Percentiles rank a stretch among this genome's conserved stretches.
These are phyloP conservation scores for Coleophoma cylindrospora DNA, from an alignment of 2,329 filamentous ascomycete genomes.

Conservation along the genomic window DNA sequence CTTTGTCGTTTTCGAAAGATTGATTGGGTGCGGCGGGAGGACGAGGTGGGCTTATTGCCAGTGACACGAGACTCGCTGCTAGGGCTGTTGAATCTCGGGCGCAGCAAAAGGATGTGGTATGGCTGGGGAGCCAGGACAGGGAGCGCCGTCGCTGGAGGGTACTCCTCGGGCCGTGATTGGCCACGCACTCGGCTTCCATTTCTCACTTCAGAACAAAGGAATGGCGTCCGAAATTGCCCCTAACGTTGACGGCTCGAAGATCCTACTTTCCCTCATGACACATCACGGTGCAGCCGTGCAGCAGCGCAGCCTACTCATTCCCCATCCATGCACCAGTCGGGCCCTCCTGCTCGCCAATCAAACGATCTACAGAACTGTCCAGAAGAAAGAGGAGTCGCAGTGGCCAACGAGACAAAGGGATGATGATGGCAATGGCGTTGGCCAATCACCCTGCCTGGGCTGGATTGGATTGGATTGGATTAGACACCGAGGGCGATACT, in stretches of 20 bases:
- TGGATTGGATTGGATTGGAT: no score
- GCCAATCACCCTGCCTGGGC: not conserved
- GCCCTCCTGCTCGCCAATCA: not conserved
- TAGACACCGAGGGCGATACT: not conserved
- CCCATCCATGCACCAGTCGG: slow-evolving; percentile 5
- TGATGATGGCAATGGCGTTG: not conserved
- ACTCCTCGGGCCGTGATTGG: slow-evolving; percentile 8
- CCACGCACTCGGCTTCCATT: slow-evolving; percentile 8
- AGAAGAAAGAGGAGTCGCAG: slow-evolving; percentile 8
- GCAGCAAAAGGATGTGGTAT: slow-evolving; percentile 6
- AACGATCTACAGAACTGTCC: slow-evolving; percentile 15
- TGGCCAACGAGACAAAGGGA: slow-evolving; percentile 3
- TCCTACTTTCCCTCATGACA: slow-evolving; percentile 20
- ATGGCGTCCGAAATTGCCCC: slow-evolving; percentile 21
- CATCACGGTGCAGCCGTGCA: slow-evolving; percentile 22
- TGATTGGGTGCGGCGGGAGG: slow-evolving; percentile 12
- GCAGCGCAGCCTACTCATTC: slow-evolving; percentile 2
- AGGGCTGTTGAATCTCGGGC: slow-evolving; percentile 16
- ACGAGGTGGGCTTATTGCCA: slow-evolving; percentile 11
- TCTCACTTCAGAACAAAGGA: slow-evolving; percentile 8
- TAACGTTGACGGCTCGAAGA: slow-evolving; percentile 10
- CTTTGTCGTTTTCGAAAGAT: not conserved
- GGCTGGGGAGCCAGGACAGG: not conserved
- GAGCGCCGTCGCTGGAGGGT: not conserved
- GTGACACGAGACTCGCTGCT: slow-evolving; percentile 10